A percentile compares a stretch with the other conserved stretches of the same genome.
Conservation (phyloP, 371 early-diverging fungal genomes). For the Mortierella sp. region DNA sequence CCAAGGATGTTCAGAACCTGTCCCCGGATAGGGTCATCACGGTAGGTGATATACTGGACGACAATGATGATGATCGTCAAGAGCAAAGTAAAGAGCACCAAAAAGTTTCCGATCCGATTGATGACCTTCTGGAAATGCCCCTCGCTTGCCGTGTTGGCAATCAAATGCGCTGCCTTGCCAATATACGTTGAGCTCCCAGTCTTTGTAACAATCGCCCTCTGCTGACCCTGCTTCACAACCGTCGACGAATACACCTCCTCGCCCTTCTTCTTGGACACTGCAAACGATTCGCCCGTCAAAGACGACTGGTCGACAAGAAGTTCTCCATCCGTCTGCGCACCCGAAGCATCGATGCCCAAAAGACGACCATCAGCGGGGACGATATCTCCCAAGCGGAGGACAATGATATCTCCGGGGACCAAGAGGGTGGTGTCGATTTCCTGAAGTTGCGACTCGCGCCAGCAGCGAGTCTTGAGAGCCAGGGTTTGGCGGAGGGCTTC, state of each 20-base stretch:
- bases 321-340: constrained; percentile 81
- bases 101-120: constrained; percentile 59
- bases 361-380: constrained; percentile 93
- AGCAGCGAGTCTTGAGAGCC: constrained; percentile 84
- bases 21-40: constrained; percentile 41
- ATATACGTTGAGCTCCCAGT: constrained; percentile 93
- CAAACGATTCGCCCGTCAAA: constrained; percentile 95
- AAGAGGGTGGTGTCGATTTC: constrained; percentile 84
- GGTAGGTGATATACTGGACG: constrained; percentile 62
- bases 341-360: constrained; percentile 88
- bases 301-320: constrained; percentile 95
- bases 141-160: constrained; percentile 77
- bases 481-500: constrained; percentile 92
- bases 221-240: constrained; percentile 92
- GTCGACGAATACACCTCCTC: constrained; percentile 90
- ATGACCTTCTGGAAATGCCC: constrained; percentile 86
- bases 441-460: constrained; percentile 81
- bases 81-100: constrained; percentile 56
- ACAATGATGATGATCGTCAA: constrained; percentile 86
- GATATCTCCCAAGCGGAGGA: constrained; percentile 92
- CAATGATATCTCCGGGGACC: constrained; percentile 92
- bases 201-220: constrained; percentile 89
- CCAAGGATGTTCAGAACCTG: constrained; percentile 54
- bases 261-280: constrained; percentile 84
- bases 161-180: constrained; percentile 93